Conservation (phyloP, 176 grass and related monocot genomes). For the Aegilops longissima region DNA sequence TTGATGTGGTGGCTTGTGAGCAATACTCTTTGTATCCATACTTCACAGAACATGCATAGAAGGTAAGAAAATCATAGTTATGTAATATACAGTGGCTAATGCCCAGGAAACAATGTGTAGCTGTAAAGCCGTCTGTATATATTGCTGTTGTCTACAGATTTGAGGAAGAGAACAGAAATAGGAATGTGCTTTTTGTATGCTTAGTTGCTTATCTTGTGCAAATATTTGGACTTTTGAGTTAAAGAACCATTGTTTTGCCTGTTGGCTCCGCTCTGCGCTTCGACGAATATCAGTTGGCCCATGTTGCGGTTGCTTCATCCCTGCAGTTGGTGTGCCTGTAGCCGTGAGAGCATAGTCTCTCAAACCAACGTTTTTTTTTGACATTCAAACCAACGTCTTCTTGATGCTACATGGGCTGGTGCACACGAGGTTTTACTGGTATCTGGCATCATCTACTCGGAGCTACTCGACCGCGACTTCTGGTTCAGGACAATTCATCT, state of each 20-base stretch:
- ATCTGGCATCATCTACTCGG: background rate
- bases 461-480: background rate
- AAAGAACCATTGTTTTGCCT: background rate
- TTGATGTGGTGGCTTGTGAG: conserved; percentile 24
- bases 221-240: conserved; percentile 20
- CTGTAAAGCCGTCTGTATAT: conserved; percentile 52
- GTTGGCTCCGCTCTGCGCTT: background rate
- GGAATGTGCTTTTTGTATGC: conserved; percentile 1
- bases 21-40: conserved; percentile 48
- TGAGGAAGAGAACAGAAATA: conserved; percentile 25
- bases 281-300: background rate
- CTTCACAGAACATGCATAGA: conserved; percentile 54
- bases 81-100: conserved; percentile 38
- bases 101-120: conserved; percentile 37
- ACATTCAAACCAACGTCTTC: background rate
- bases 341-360: background rate
- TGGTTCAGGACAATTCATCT: background rate
- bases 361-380: background rate
- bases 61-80: conserved; percentile 49
- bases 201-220: conserved; percentile 34
- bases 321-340: too few relatives aligned
- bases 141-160: conserved; percentile 26
- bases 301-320: too few relatives aligned
- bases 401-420: background rate
- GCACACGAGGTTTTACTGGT: background rate